phyloP scores from a whole-genome alignment of 2,329 filamentous ascomycete genomes.

The Cadophora luteo-olivacea region DNA sequence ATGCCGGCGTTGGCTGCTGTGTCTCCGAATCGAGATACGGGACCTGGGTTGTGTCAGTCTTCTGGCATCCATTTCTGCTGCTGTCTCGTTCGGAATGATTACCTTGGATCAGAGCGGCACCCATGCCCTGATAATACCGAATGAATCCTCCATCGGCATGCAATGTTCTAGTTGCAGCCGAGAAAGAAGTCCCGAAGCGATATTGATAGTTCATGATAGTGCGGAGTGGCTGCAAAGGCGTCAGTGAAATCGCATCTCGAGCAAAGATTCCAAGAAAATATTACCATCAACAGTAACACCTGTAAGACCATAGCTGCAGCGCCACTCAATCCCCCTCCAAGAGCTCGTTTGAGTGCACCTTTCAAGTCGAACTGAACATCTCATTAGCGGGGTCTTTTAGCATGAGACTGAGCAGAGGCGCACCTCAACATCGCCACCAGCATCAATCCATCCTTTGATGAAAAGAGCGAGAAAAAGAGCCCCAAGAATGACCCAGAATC shows the following conservation, averaged over 20 bases:
- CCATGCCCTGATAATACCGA: constrained; percentile 55
- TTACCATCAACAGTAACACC: constrained; percentile 55
- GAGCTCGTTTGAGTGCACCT: constrained; percentile 51
- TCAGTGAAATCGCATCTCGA: not conserved
- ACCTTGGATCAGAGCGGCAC: constrained; percentile 54
- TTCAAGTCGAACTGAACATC: constrained; percentile 51
- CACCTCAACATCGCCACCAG: constrained; percentile 48
- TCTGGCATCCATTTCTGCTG: too few relatives aligned
- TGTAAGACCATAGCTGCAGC: constrained; percentile 57
- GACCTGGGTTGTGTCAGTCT: constrained; percentile 43
- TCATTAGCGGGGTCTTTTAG: constrained; percentile 1
- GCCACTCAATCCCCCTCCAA: constrained; percentile 55
- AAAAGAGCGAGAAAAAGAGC: constrained; percentile 47
- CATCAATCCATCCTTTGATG: constrained; percentile 55
- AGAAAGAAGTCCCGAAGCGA: constrained; percentile 52
- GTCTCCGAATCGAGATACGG: constrained; percentile 54
- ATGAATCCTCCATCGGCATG: constrained; percentile 51
- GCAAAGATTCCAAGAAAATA: not conserved
- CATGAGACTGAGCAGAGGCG: constrained; percentile 24
- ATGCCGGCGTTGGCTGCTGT: constrained; percentile 58
- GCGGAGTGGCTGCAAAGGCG: constrained; percentile 49
- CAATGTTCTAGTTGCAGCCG: constrained; percentile 48
- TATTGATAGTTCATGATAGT: constrained; percentile 61
- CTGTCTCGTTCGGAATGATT: too few relatives aligned
- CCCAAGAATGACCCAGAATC: constrained; percentile 47